These are phyloP conservation scores for Barnettozyma siamensis DNA, from an alignment of 805 yeast species.

Conservation along the genomic window DNA sequence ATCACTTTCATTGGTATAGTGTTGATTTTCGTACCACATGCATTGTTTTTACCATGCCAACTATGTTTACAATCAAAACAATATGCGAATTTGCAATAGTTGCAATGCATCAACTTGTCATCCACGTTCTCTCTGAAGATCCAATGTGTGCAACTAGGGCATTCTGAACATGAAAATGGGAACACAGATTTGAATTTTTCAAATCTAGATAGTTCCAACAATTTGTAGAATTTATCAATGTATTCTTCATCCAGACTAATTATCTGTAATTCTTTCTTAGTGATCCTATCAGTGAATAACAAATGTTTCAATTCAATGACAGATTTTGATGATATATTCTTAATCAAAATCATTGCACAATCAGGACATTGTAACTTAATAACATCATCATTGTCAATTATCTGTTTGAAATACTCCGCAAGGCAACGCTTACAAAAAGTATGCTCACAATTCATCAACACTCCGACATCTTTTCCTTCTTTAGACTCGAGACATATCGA, in stretches of 20 bases:
- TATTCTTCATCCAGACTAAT: constrained; percentile 28
- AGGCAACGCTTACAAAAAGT: constrained; percentile 44
- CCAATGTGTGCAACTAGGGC: constrained; percentile 48
- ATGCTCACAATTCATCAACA: constrained; percentile 40
- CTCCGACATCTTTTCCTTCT: constrained; percentile 37
- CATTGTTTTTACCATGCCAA: constrained; percentile 52
- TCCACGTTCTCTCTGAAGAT: constrained; percentile 42
- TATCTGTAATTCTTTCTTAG: constrained; percentile 28
- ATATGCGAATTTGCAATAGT: constrained; percentile 45
- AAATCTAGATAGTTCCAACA: constrained; percentile 36
- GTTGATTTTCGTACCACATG: constrained; percentile 35
- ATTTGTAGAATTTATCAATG: constrained; percentile 31
- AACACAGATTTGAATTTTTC: constrained; percentile 38
- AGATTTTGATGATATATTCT: constrained; percentile 19
- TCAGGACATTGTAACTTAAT: constrained; percentile 54
- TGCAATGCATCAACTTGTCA: constrained; percentile 44
- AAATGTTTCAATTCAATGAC: constrained; percentile 29
- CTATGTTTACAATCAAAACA: constrained; percentile 52
- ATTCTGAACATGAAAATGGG: constrained; percentile 43
- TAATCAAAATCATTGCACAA: constrained; percentile 26
- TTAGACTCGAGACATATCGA: constrained; percentile 49
- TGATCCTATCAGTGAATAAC: constrained; percentile 38
- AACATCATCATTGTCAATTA: constrained; percentile 43
- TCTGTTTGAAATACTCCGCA: constrained; percentile 33
- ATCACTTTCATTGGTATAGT: constrained; percentile 27